These are phyloP conservation scores for Oropetium thomaeum DNA, from an alignment of 176 grass and related monocot species.

Conservation along the genomic window DNA sequence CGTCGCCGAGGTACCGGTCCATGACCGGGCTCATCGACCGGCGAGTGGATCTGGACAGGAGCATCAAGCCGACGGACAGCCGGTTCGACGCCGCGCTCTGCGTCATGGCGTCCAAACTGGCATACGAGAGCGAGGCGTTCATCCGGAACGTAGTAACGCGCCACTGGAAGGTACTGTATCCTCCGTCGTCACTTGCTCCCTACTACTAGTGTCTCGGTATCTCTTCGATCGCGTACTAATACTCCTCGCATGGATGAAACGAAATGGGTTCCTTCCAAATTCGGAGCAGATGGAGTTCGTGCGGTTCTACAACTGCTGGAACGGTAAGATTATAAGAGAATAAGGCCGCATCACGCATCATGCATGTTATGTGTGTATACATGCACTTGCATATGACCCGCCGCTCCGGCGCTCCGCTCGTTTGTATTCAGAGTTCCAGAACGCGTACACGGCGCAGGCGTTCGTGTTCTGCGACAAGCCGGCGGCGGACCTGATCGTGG, in stretches of 20 bases:
- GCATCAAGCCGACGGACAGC: slow-evolving; percentile 28
- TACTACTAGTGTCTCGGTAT: too few relatives aligned
- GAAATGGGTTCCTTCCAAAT: background rate
- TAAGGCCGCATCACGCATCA: too few relatives aligned
- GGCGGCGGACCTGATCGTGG: slow-evolving; percentile 47
- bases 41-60: slow-evolving; percentile 37
- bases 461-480: slow-evolving; percentile 48
- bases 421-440: slow-evolving; percentile 35
- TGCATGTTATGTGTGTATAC: background rate
- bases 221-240: too few relatives aligned
- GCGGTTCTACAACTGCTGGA: slow-evolving; percentile 61
- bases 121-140: slow-evolving; percentile 63
- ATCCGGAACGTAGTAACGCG: slow-evolving; percentile 33
- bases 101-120: slow-evolving; percentile 63
- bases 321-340: slow-evolving; percentile 28
- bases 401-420: background rate
- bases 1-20: slow-evolving; percentile 47
- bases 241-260: too few relatives aligned
- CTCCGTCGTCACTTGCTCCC: too few relatives aligned
- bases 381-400: too few relatives aligned
- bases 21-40: slow-evolving; percentile 41
- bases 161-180: slow-evolving; percentile 48
- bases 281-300: slow-evolving; percentile 52
- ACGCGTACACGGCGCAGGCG: slow-evolving; percentile 40
- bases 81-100: slow-evolving; percentile 49